Conservation (phyloP, 176 grass and related monocot genomes). For the Neostapfia colusana region DNA sequence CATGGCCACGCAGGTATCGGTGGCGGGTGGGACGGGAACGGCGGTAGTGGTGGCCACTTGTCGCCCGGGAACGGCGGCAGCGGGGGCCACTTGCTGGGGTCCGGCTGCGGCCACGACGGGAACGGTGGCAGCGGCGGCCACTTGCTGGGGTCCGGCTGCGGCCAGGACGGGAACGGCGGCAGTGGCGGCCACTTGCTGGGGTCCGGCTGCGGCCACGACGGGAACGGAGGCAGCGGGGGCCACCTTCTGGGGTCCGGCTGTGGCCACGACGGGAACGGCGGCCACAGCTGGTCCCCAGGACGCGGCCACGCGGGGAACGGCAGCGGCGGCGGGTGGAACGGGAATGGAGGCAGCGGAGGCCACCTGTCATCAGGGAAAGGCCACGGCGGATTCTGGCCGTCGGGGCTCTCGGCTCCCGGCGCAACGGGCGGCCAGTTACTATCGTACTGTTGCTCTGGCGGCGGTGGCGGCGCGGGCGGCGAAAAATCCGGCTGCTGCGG, state of each 20-base stretch:
- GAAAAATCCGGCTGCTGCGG: conserved; percentile 22
- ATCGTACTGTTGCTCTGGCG: conserved; percentile 9
- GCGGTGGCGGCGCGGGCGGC: background rate
- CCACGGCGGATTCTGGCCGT: background rate
- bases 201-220: background rate
- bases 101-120: conserved; percentile 11
- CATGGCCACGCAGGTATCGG: conserved; percentile 12
- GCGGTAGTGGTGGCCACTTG: conserved; percentile 19
- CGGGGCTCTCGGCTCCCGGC: background rate
- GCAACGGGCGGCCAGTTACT: background rate
- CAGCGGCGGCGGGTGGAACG: background rate
- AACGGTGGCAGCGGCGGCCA: conserved; percentile 25
- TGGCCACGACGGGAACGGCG: background rate
- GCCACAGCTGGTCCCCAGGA: too few relatives aligned
- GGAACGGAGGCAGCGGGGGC: background rate
- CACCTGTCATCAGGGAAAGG: background rate
- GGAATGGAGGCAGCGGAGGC: conserved; percentile 32
- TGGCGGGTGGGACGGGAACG: conserved; percentile 27
- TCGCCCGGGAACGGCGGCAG: conserved; percentile 31
- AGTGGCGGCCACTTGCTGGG: conserved; percentile 18
- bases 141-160: background rate
- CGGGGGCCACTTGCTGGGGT: conserved; percentile 7
- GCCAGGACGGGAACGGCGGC: conserved; percentile 18
- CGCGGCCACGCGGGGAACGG: too few relatives aligned
- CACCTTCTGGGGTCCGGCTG: too few relatives aligned